A percentile compares a stretch with the other conserved stretches of the same genome.
phyloP scores from a whole-genome alignment of 805 yeast species.

The Candida broadrunensis region DNA sequence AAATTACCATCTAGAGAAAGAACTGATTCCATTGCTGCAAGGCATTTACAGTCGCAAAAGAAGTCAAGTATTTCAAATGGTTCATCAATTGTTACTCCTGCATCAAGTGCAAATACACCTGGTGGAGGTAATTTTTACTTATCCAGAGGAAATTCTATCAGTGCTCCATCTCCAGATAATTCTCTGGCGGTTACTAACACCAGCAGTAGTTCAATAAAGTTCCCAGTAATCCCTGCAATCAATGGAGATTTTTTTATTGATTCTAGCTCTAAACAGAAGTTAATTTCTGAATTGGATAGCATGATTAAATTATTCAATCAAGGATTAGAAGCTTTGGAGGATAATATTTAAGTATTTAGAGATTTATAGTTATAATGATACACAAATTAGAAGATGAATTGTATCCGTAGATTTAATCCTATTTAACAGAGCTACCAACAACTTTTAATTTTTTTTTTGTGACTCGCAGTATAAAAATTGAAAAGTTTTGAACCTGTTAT shows the following conservation, averaged over 20 bases:
- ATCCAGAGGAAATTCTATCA: constrained; percentile 10
- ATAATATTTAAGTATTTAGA: constrained; percentile 16
- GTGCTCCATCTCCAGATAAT: constrained; percentile 4
- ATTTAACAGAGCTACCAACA: too few species aligned
- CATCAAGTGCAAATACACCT: not conserved
- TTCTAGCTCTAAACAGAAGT: constrained; percentile 30
- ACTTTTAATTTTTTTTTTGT: too few species aligned
- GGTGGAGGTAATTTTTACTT: constrained; percentile 5
- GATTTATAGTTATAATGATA: too few species aligned
- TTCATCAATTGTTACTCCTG: not conserved
- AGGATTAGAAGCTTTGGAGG: constrained; percentile 41
- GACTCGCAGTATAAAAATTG: too few species aligned
- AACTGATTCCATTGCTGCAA: constrained; percentile 10
- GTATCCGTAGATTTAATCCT: too few species aligned
- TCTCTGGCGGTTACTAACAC: not conserved
- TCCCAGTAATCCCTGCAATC: constrained; percentile 36
- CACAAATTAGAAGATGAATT: too few species aligned
- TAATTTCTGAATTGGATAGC: constrained; percentile 33
- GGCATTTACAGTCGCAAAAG: constrained; percentile 7
- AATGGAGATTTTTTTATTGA: constrained; percentile 38
- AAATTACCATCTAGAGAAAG: constrained; percentile 11
- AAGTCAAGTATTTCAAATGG: constrained; percentile 7
- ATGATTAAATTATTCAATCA: constrained; percentile 36
- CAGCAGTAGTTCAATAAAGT: constrained; percentile 8
- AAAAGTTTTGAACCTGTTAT: too few species aligned